Percentiles rank a stretch among this genome's conserved stretches.
Conservation (phyloP, 306 rosid species). For the Leucaena leucocephala region DNA sequence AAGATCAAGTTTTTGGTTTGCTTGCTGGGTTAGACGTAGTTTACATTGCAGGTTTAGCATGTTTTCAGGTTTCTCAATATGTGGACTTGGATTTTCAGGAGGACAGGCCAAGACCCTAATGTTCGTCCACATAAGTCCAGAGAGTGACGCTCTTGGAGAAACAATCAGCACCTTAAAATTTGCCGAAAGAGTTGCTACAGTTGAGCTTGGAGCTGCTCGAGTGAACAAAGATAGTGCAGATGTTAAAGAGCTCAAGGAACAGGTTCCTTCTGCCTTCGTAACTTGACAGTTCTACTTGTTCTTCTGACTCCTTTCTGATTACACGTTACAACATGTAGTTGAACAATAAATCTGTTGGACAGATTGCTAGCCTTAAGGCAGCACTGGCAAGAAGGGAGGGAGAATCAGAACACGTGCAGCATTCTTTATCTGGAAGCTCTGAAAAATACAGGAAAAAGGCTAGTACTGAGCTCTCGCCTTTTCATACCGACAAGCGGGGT, state of each 20-base stretch:
- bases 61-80: constrained; percentile 21
- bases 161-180: constrained; percentile 91
- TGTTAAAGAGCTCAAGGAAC: constrained; percentile 93
- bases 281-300: neutral
- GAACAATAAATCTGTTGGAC: constrained; percentile 34
- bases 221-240: constrained; percentile 83
- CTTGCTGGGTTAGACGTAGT: neutral
- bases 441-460: constrained; percentile 57
- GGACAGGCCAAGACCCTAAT: constrained; percentile 97
- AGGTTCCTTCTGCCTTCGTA: constrained; percentile 48
- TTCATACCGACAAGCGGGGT: constrained; percentile 47
- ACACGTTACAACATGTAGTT: neutral
- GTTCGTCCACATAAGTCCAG: constrained; percentile 98
- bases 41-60: neutral
- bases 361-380: constrained; percentile 82
- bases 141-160: constrained; percentile 78
- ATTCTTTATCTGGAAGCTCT: constrained; percentile 57
- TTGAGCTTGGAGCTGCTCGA: constrained; percentile 93
- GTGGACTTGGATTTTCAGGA: constrained; percentile 52
- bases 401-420: constrained; percentile 43
- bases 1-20: constrained; percentile 38
- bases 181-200: constrained; percentile 96
- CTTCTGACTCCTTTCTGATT: constrained; percentile 7
- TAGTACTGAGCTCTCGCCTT: constrained; percentile 56
- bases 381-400: constrained; percentile 81